phyloP scores from a whole-genome alignment of 2,329 filamentous ascomycete genomes.

The Mycocentrospora acerina region DNA sequence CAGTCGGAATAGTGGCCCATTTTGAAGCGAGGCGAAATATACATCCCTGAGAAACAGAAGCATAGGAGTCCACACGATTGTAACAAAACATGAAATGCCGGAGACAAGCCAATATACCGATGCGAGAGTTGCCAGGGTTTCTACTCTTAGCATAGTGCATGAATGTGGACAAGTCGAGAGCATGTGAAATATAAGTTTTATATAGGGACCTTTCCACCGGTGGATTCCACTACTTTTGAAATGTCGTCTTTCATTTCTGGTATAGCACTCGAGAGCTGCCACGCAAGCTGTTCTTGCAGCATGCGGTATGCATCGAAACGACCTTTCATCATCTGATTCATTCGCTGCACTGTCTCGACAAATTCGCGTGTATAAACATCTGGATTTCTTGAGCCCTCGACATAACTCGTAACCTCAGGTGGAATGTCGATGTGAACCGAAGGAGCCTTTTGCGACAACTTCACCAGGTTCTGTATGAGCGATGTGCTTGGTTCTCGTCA shows the following conservation, averaged over 20 bases:
- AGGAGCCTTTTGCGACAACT: slow-evolving; percentile 53
- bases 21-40: no score
- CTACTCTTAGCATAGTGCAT: no score
- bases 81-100: no score
- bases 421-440: slow-evolving; percentile 57
- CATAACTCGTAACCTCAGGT: slow-evolving; percentile 63
- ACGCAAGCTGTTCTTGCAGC: slow-evolving; percentile 60
- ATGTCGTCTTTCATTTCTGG: slow-evolving; percentile 59
- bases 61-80: no score
- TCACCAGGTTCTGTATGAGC: slow-evolving; percentile 56
- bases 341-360: slow-evolving; percentile 63
- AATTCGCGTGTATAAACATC: slow-evolving; percentile 69
- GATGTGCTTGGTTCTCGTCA: slow-evolving; percentile 42
- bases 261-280: slow-evolving; percentile 59
- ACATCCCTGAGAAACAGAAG: no score
- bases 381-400: slow-evolving; percentile 64
- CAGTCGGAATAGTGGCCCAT: no score
- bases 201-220: slow-evolving; percentile 40
- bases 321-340: slow-evolving; percentile 64
- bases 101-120: no score
- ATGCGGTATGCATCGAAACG: slow-evolving; percentile 60
- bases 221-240: slow-evolving; percentile 50
- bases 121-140: no score
- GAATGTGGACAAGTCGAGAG: no score
- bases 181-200: no score